Evolutionary conservation across 1,284 basidiomycete genomes (phyloP).

Genomic region (Sporisorium graminicola): DNA sequence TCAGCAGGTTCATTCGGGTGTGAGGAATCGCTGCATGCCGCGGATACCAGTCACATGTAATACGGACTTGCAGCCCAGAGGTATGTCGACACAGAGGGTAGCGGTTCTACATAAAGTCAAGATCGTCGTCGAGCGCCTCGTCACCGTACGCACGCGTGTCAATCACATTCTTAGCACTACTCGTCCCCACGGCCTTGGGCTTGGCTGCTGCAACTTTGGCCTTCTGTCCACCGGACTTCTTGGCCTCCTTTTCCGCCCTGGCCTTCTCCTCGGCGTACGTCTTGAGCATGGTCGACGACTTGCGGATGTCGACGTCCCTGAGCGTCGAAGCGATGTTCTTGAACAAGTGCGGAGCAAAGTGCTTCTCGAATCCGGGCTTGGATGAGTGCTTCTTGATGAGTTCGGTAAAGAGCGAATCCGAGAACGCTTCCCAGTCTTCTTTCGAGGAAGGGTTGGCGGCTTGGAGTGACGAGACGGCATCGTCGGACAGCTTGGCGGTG

Average conservation of each 20-base stretch:
- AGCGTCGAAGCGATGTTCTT: conserved; percentile 46
- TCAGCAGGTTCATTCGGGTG: too few relatives aligned
- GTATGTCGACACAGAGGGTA: too few relatives aligned
- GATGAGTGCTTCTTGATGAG: conserved; percentile 57
- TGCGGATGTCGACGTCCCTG: conserved; percentile 66
- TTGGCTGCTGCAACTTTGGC: conserved; percentile 33
- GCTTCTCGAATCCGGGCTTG: conserved; percentile 64
- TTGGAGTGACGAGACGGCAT: conserved; percentile 33
- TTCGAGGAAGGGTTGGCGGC: conserved; percentile 57
- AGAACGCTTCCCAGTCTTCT: conserved; percentile 65
- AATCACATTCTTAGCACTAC: conserved; percentile 65
- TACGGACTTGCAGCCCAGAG: too few relatives aligned
- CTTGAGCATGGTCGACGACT: conserved; percentile 56
- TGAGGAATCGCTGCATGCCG: too few relatives aligned
- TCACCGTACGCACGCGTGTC: conserved; percentile 65
- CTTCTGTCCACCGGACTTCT: conserved; percentile 59
- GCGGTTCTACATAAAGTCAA: conserved; percentile 64
- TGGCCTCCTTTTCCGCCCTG: conserved; percentile 64
- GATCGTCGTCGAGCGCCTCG: conserved; percentile 67
- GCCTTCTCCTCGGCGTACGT: conserved; percentile 65
- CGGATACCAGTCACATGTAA: too few relatives aligned
- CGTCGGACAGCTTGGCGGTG: conserved; percentile 51
- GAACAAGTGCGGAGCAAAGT: conserved; percentile 61
- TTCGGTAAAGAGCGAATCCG: conserved; percentile 47
- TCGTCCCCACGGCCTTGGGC: conserved; percentile 64